Evolutionary conservation across 768 basidiomycete genomes (phyloP).

Genomic region (Tulasnella sp.): DNA sequence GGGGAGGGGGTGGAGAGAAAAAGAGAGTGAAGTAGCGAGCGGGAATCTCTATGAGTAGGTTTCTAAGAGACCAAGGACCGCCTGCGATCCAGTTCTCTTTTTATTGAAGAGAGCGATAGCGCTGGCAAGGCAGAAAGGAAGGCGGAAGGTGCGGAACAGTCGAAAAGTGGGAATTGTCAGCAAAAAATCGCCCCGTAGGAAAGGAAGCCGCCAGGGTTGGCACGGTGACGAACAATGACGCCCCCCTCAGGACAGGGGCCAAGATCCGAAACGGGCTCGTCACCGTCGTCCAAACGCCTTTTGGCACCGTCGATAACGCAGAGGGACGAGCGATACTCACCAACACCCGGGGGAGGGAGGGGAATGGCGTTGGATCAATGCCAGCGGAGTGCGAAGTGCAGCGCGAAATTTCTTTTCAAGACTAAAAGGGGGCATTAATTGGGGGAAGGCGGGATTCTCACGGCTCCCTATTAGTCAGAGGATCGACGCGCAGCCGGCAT

Average conservation of each 20-base stretch:
- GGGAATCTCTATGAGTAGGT: constrained; percentile 13
- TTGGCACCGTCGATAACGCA: background rate
- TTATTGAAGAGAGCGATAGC: constrained; percentile 2
- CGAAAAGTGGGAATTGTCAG: constrained; percentile 18
- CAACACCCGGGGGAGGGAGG: background rate
- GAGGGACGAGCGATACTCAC: background rate
- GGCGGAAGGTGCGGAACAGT: constrained; percentile 21
- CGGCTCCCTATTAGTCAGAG: background rate
- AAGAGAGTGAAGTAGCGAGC: constrained; percentile 20
- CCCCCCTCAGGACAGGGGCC: background rate
- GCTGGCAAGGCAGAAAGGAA: constrained; percentile 15
- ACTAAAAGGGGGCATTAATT: background rate
- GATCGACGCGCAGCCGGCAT: constrained; percentile 1
- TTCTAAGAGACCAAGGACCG: constrained; percentile 13
- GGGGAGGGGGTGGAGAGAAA: background rate
- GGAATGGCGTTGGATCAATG: background rate
- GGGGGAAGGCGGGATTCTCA: background rate
- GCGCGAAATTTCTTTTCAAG: background rate
- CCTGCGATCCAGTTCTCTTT: constrained; percentile 25
- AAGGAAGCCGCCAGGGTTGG: background rate
- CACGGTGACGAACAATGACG: constrained; percentile 24
- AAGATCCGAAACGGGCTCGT: background rate
- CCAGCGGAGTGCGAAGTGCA: background rate
- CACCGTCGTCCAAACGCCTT: background rate
- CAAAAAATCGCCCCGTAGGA: constrained; percentile 9